Evolutionary conservation across 2,329 filamentous ascomycete genomes (phyloP).

Genomic region (Cercospora sp.): DNA sequence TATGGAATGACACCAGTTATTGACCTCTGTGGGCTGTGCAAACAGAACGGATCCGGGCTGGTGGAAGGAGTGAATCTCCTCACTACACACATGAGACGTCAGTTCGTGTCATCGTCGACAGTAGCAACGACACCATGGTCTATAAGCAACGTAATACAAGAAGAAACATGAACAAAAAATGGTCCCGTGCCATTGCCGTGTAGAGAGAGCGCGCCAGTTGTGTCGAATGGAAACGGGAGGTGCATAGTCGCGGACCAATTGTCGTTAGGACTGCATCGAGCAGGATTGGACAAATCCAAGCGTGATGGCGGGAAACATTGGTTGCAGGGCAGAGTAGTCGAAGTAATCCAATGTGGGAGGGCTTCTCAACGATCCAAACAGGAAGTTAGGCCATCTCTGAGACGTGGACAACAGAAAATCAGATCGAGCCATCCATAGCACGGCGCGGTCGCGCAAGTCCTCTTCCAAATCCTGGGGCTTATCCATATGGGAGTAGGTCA

Average conservation of each 20-base stretch:
- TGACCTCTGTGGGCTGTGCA: constrained; percentile 35
- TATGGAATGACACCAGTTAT: constrained; percentile 36
- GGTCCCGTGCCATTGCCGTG: background rate
- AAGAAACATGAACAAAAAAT: constrained; percentile 6
- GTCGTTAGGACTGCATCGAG: background rate
- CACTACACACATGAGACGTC: constrained; percentile 32
- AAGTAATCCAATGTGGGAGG: background rate
- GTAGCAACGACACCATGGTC: constrained; percentile 3
- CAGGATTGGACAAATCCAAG: background rate
- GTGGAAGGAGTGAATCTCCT: constrained; percentile 31
- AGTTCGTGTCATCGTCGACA: constrained; percentile 25
- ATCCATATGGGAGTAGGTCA: background rate
- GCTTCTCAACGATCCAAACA: background rate
- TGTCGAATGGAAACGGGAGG: background rate
- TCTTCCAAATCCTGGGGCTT: background rate
- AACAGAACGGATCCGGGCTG: constrained; percentile 35
- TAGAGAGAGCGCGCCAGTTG: background rate
- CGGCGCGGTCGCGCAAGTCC: background rate
- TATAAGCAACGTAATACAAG: background rate
- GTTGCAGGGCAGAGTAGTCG: background rate
- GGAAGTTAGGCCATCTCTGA: background rate
- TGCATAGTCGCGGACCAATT: background rate
- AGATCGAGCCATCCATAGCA: background rate
- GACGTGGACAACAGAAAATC: too few relatives aligned
- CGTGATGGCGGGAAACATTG: background rate